These are phyloP conservation scores for Aaosphaeria arxii DNA, from an alignment of 2,329 filamentous ascomycete species.

Conservation along the genomic window DNA sequence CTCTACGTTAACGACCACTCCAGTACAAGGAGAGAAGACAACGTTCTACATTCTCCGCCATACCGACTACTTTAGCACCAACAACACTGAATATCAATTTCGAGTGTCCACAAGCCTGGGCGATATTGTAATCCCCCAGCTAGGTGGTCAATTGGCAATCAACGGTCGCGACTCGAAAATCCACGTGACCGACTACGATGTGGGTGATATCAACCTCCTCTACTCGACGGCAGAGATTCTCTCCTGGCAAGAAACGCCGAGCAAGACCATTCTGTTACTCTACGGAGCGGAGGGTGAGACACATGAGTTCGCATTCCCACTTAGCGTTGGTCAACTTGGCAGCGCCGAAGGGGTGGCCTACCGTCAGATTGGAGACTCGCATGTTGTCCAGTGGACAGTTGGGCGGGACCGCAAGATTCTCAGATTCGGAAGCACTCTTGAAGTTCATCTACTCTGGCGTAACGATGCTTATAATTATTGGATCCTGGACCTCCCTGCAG, in stretches of 20 bases:
- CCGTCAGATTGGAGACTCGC: slow-evolving; percentile 48
- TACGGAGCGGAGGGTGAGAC: slow-evolving; percentile 62
- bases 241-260: slow-evolving; percentile 63
- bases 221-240: slow-evolving; percentile 69
- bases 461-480: slow-evolving; percentile 68
- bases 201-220: slow-evolving; percentile 58
- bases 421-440: slow-evolving; percentile 1
- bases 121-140: slow-evolving; percentile 56
- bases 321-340: slow-evolving; percentile 54
- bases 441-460: slow-evolving; percentile 48
- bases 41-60: slow-evolving; percentile 68
- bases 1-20: slow-evolving; percentile 57
- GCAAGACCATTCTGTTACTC: slow-evolving; percentile 59
- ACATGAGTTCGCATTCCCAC: slow-evolving; percentile 58
- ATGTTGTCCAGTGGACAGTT: slow-evolving; percentile 54
- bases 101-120: slow-evolving; percentile 59
- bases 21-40: slow-evolving; percentile 54
- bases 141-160: slow-evolving; percentile 55
- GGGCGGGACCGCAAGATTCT: slow-evolving; percentile 23
- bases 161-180: slow-evolving; percentile 65
- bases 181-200: slow-evolving; percentile 64
- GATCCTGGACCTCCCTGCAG: slow-evolving; percentile 50
- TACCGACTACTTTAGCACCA: slow-evolving; percentile 58
- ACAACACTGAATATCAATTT: slow-evolving; percentile 60
- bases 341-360: slow-evolving; percentile 51